A percentile compares a stretch with the other conserved stretches of the same genome.
Conservation (phyloP, 805 yeast species). For the Suhomyces pyralidae region DNA sequence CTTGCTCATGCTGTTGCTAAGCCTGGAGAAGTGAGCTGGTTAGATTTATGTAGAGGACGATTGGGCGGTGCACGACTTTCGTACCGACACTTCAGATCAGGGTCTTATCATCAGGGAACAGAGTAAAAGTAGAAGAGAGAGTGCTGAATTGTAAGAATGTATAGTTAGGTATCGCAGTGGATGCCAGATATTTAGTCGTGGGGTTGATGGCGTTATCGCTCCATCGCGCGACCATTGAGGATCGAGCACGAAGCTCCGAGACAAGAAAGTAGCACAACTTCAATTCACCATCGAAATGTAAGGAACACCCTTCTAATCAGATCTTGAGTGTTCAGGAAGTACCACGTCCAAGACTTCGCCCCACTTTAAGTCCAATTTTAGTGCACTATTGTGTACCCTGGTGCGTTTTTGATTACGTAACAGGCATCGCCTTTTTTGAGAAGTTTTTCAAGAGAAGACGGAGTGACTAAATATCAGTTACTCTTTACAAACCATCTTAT, state of each 20-base stretch:
- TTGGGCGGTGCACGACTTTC: background rate
- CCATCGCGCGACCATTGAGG: background rate
- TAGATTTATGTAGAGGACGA: background rate
- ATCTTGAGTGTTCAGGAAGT: background rate
- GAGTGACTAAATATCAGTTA: background rate
- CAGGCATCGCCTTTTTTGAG: background rate
- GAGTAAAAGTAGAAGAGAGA: background rate
- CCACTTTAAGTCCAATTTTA: background rate
- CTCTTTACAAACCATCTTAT: background rate
- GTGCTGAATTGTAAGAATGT: background rate
- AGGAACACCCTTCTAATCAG: background rate
- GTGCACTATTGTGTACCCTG: background rate
- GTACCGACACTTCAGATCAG: background rate
- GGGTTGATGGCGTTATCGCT: background rate
- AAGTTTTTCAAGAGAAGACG: background rate
- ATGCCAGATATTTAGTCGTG: background rate
- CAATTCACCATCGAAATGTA: background rate
- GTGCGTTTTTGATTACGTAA: background rate
- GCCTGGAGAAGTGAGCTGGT: background rate
- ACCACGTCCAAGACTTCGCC: background rate
- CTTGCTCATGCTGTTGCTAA: background rate
- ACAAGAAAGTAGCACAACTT: background rate
- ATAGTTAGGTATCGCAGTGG: background rate
- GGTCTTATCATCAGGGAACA: background rate
- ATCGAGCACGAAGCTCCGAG: background rate